phyloP scores from a whole-genome alignment of 2,329 filamentous ascomycete species.

The Penicillium hordei region DNA sequence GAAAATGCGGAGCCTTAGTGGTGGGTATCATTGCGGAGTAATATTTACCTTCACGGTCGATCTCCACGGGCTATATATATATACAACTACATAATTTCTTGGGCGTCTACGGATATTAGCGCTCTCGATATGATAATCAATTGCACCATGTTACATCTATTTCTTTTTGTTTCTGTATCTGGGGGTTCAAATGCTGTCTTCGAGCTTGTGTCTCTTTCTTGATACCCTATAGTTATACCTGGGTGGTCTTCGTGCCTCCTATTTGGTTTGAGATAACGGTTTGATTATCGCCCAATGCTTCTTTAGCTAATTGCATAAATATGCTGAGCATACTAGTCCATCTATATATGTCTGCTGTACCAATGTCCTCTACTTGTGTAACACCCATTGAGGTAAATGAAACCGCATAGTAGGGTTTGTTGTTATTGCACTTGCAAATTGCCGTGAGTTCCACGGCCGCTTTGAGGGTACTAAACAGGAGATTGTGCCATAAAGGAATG shows the following conservation, averaged over 20 bases:
- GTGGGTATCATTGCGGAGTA: slow-evolving; percentile 18
- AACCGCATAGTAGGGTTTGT: too few species aligned
- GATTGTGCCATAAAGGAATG: too few species aligned
- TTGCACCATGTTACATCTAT: slow-evolving; percentile 7
- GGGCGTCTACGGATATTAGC: background rate
- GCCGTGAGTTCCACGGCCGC: too few species aligned
- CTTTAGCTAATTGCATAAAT: too few species aligned
- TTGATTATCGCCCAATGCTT: background rate
- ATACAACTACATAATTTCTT: slow-evolving; percentile 10
- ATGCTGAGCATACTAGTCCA: too few species aligned
- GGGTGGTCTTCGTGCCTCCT: slow-evolving; percentile 6
- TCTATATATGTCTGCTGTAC: too few species aligned
- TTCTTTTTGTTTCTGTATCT: background rate
- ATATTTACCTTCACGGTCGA: slow-evolving; percentile 9
- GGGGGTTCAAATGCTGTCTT: background rate
- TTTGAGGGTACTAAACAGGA: too few species aligned
- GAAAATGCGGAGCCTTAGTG: slow-evolving; percentile 28
- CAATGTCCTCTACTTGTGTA: too few species aligned
- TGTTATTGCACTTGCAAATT: too few species aligned
- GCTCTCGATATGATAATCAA: slow-evolving; percentile 11
- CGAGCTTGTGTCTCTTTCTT: slow-evolving; percentile 5
- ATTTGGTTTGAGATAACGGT: background rate
- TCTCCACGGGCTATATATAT: background rate
- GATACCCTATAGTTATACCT: slow-evolving; percentile 20
- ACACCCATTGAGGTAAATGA: too few species aligned